phyloP scores from a whole-genome alignment of 768 basidiomycete genomes.

The Mycena crocata region DNA sequence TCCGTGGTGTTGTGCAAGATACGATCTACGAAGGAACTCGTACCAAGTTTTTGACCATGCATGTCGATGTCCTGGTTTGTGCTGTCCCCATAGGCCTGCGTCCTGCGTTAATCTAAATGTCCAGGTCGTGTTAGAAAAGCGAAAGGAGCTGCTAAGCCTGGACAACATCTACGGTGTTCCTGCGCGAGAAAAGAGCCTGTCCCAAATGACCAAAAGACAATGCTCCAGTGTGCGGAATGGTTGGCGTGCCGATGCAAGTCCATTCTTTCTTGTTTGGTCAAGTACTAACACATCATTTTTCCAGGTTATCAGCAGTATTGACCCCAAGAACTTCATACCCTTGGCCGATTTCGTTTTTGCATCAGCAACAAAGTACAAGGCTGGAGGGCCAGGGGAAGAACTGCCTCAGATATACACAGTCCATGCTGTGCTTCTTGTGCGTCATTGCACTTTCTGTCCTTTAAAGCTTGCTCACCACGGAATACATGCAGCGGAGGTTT shows the following conservation, averaged over 20 bases:
- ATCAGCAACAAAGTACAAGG: neutral
- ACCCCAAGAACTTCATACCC: neutral
- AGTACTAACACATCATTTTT: neutral
- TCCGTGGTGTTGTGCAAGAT: neutral
- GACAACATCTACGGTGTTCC: conserved; percentile 5
- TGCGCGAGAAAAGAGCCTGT: neutral
- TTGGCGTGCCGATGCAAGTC: conserved; percentile 1
- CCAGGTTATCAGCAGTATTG: neutral
- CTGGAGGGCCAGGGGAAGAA: neutral
- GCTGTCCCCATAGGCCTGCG: neutral
- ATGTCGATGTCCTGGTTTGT: conserved; percentile 4
- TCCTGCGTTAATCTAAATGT: neutral
- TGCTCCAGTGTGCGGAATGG: conserved; percentile 9
- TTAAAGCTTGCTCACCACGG: neutral
- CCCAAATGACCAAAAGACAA: neutral
- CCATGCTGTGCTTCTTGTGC: neutral
- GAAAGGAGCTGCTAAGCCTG: neutral
- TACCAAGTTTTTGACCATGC: neutral
- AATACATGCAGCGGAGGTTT: neutral
- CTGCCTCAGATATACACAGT: neutral
- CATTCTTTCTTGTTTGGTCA: neutral
- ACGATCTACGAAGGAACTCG: neutral
- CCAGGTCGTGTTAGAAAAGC: neutral
- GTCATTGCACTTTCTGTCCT: neutral
- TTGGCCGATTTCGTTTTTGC: neutral